Conservation (phyloP, 495 filamentous ascomycete genomes). For the Daldinia vernicosa region DNA sequence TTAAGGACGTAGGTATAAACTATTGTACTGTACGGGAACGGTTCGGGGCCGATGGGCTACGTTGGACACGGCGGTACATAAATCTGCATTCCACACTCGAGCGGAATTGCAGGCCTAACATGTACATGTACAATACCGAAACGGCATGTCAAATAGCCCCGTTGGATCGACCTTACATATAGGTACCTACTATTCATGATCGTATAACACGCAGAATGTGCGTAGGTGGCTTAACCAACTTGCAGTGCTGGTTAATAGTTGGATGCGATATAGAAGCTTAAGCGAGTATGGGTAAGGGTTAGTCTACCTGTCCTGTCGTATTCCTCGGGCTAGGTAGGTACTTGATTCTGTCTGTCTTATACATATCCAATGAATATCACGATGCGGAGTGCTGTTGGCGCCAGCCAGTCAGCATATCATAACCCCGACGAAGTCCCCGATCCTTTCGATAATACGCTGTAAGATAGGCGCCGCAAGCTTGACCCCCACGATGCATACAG, state of each 20-base stretch:
- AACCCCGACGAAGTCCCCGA: background rate
- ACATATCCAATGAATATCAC: background rate
- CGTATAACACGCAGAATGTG: background rate
- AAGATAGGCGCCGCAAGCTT: conserved; percentile 3
- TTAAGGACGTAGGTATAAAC: background rate
- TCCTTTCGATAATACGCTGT: background rate
- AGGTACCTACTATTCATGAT: background rate
- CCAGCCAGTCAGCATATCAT: conserved; percentile 2
- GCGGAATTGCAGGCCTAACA: background rate
- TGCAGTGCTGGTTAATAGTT: background rate
- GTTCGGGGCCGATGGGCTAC: background rate
- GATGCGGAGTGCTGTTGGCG: conserved; percentile 1
- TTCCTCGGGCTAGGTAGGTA: background rate
- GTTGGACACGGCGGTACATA: background rate
- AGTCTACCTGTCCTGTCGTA: background rate
- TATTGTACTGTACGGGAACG: background rate
- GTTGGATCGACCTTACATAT: background rate
- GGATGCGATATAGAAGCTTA: background rate
- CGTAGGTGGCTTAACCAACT: background rate
- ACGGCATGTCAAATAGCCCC: background rate
- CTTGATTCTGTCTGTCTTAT: background rate
- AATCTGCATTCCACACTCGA: background rate
- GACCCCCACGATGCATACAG: background rate
- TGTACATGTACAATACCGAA: background rate
- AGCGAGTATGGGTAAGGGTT: conserved; percentile 8